A percentile compares a stretch with the other conserved stretches of the same genome.
These are phyloP conservation scores for Pilaira anomala DNA, from an alignment of 192 early-diverging fungal species.

Conservation along the genomic window DNA sequence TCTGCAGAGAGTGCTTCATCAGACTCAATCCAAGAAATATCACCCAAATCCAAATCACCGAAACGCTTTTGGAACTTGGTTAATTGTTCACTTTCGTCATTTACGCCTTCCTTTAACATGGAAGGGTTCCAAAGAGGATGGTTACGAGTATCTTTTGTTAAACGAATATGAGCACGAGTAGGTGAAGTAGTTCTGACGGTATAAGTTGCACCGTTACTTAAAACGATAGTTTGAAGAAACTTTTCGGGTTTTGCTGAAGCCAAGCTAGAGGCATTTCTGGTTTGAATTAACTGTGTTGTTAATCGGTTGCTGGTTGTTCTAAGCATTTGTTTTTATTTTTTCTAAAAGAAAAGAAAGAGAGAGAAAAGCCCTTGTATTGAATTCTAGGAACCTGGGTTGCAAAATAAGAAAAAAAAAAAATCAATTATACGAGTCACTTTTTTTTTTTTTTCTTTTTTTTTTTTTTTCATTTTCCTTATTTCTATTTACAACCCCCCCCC, in stretches of 20 bases:
- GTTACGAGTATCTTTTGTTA: constrained; percentile 91
- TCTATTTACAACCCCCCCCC: too few relatives aligned
- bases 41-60: constrained; percentile 58
- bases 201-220: constrained; percentile 88
- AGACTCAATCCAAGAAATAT: constrained; percentile 36
- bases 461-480: too few relatives aligned
- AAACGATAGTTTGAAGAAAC: constrained; percentile 82
- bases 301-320: background rate
- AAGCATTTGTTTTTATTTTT: background rate
- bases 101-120: constrained; percentile 46
- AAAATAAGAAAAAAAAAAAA: too few relatives aligned
- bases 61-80: constrained; percentile 81
- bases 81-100: constrained; percentile 78
- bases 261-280: constrained; percentile 16
- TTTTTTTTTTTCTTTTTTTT: too few relatives aligned
- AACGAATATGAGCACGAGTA: constrained; percentile 65
- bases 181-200: constrained; percentile 81
- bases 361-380: too few relatives aligned
- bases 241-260: constrained; percentile 51
- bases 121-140: constrained; percentile 92
- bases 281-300: constrained; percentile 6
- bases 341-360: background rate
- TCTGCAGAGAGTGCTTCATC: constrained; percentile 32
- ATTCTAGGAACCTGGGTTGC: too few relatives aligned
- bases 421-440: too few relatives aligned